Evolutionary conservation across 192 early-diverging fungal genomes (phyloP).

Genomic region (Coemansia erecta): DNA sequence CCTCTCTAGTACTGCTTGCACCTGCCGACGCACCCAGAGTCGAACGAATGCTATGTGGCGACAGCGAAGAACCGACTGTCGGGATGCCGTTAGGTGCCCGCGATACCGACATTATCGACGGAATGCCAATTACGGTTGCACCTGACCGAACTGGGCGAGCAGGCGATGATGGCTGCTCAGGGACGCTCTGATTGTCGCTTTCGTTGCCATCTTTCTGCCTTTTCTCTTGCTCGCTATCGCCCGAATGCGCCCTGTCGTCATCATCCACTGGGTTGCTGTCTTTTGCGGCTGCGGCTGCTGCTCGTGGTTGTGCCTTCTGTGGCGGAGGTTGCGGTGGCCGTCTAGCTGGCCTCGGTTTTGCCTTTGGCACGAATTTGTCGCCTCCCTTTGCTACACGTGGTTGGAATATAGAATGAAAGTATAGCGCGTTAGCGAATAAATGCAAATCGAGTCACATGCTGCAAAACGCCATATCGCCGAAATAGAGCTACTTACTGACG

Average conservation of each 20-base stretch:
- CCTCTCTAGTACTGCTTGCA: background rate
- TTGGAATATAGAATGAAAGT: background rate
- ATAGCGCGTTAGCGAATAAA: background rate
- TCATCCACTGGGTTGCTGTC: background rate
- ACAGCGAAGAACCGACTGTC: background rate
- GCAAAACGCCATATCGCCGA: background rate
- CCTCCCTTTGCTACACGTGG: constrained; percentile 37
- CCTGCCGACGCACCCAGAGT: background rate
- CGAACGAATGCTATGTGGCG: background rate
- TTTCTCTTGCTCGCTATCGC: background rate
- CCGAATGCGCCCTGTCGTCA: background rate
- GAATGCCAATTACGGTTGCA: constrained; percentile 3
- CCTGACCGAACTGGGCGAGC: background rate
- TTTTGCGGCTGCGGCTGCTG: background rate
- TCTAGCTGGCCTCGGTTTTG: constrained; percentile 22
- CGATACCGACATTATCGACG: background rate
- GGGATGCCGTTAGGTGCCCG: background rate
- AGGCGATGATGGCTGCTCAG: constrained; percentile 11
- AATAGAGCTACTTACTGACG: constrained; percentile 25
- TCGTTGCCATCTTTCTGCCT: background rate
- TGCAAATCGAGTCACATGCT: background rate
- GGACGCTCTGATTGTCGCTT: constrained; percentile 4
- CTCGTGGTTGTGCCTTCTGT: background rate
- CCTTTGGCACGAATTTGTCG: constrained; percentile 43
- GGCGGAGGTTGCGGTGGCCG: constrained; percentile 3